phyloP scores from a whole-genome alignment of 768 basidiomycete genomes.

The Cyclocybe aegerita region DNA sequence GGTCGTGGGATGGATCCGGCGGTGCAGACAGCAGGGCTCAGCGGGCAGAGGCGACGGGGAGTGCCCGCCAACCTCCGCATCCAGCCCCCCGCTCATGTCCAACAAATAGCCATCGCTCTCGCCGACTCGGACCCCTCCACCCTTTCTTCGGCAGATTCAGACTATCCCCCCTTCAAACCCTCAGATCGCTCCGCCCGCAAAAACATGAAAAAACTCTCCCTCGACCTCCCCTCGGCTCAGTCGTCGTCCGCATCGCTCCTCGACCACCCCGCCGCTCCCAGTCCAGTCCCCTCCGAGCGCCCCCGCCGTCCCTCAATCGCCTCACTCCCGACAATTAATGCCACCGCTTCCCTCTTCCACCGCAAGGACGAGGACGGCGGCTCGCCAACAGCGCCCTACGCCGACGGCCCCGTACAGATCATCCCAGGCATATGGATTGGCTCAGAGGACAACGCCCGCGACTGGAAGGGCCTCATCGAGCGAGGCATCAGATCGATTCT shows the following conservation, averaged over 20 bases:
- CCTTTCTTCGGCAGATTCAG: conserved; percentile 54
- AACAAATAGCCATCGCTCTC: conserved; percentile 49
- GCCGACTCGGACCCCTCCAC: conserved; percentile 49
- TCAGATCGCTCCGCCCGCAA: conserved; percentile 42
- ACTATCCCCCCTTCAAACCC: conserved; percentile 39
- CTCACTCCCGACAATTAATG: conserved; percentile 62
- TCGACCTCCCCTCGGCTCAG: conserved; percentile 61
- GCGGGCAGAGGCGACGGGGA: conserved; percentile 48
- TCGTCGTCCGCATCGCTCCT: conserved; percentile 50
- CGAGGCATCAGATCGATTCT: conserved; percentile 78
- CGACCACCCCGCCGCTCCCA: conserved; percentile 18
- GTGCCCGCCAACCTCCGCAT: conserved; percentile 60
- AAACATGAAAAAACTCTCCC: conserved; percentile 78
- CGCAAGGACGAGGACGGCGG: conserved; percentile 63
- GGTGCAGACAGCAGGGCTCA: conserved; percentile 21
- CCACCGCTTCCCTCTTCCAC: conserved; percentile 52
- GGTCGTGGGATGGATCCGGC: conserved; percentile 34
- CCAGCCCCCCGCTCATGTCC: conserved; percentile 46
- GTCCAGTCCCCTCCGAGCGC: conserved; percentile 32
- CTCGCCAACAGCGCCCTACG: conserved; percentile 67
- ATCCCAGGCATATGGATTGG: conserved; percentile 88
- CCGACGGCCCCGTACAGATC: conserved; percentile 79
- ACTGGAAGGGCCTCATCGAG: conserved; percentile 70
- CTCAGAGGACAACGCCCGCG: conserved; percentile 87
- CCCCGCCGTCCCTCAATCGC: conserved; percentile 68